These are phyloP conservation scores for Ambrosiella cleistominuta DNA, from an alignment of 2,329 filamentous ascomycete genomes.

Conservation along the genomic window DNA sequence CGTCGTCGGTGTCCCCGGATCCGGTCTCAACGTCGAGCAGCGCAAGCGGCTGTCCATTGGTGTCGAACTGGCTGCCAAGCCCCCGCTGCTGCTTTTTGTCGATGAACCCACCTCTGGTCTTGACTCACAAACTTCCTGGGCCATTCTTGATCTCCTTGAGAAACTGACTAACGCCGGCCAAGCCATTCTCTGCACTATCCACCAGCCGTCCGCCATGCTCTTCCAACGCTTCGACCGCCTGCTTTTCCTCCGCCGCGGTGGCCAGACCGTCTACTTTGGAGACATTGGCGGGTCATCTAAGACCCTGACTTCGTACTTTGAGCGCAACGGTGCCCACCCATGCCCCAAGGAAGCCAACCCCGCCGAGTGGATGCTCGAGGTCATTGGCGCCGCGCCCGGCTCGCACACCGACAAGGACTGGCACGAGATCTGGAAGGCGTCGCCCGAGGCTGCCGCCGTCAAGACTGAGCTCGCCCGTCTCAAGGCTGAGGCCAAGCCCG, in stretches of 20 bases:
- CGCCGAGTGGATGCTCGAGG: slow-evolving; percentile 61
- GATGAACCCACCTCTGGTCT: slow-evolving; percentile 92
- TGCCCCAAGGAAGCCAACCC: slow-evolving; percentile 59
- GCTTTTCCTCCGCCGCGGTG: slow-evolving; percentile 59
- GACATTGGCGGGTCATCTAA: slow-evolving; percentile 56
- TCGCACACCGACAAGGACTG: slow-evolving; percentile 47
- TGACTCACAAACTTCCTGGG: slow-evolving; percentile 85
- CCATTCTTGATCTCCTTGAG: slow-evolving; percentile 72
- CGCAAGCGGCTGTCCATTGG: slow-evolving; percentile 74
- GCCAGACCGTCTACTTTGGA: slow-evolving; percentile 66
- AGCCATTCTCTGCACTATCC: slow-evolving; percentile 91
- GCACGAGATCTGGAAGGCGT: slow-evolving; percentile 43
- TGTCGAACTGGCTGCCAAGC: slow-evolving; percentile 89
- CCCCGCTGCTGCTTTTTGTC: slow-evolving; percentile 73
- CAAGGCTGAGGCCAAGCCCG: slow-evolving; percentile 29
- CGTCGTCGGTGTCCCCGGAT: slow-evolving; percentile 74
- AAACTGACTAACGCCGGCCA: slow-evolving; percentile 80
- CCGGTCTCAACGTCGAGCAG: slow-evolving; percentile 60
- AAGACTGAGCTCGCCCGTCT: slow-evolving; percentile 40
- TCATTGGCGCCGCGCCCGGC: slow-evolving; percentile 46
- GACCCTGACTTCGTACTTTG: slow-evolving; percentile 57
- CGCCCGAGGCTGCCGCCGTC: slow-evolving; percentile 36
- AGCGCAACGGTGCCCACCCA: slow-evolving; percentile 46
- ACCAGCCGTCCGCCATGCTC: slow-evolving; percentile 89
- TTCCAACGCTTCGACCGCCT: slow-evolving; percentile 82